Evolutionary conservation across 1,139 yeast genomes (phyloP).

Genomic region (Chernovozyma aurita): DNA sequence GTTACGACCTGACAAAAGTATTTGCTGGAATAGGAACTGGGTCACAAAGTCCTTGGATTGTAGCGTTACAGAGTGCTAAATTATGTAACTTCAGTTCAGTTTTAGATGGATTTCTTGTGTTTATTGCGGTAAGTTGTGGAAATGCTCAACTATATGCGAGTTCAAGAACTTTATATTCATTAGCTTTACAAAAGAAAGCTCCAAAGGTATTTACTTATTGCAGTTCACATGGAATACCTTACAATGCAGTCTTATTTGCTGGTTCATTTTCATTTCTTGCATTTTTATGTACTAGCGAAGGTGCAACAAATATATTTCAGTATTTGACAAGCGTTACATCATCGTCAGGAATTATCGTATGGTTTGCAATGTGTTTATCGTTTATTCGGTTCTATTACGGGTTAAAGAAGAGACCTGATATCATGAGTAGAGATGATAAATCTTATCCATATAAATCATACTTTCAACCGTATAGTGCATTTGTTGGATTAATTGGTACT

Average conservation of each 20-base stretch:
- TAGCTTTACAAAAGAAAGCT: slow-evolving; percentile 67
- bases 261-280: slow-evolving; percentile 59
- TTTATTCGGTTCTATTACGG: slow-evolving; percentile 71
- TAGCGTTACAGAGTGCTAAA: slow-evolving; percentile 70
- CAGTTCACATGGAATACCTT: slow-evolving; percentile 67
- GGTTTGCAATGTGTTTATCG: slow-evolving; percentile 80
- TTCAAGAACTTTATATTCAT: slow-evolving; percentile 71
- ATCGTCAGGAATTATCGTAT: slow-evolving; percentile 67
- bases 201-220: slow-evolving; percentile 59
- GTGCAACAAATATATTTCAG: slow-evolving; percentile 63
- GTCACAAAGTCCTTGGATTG: slow-evolving; percentile 74
- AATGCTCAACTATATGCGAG: slow-evolving; percentile 75
- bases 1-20: slow-evolving; percentile 21
- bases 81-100: slow-evolving; percentile 59
- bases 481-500: slow-evolving; percentile 59
- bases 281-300: slow-evolving; percentile 52
- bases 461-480: slow-evolving; percentile 72
- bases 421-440: slow-evolving; percentile 56
- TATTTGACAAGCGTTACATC: slow-evolving; percentile 62
- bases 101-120: slow-evolving; percentile 62
- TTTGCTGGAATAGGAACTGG: slow-evolving; percentile 55
- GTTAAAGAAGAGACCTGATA: slow-evolving; percentile 60
- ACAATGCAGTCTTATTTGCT: slow-evolving; percentile 59
- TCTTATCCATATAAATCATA: slow-evolving; percentile 77
- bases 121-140: slow-evolving; percentile 75